Evolutionary conservation across 371 early-diverging fungal genomes (phyloP), one percentile per base, ranked within the genome.

Genomic region (Basidiobolus meristosporus): DNA sequence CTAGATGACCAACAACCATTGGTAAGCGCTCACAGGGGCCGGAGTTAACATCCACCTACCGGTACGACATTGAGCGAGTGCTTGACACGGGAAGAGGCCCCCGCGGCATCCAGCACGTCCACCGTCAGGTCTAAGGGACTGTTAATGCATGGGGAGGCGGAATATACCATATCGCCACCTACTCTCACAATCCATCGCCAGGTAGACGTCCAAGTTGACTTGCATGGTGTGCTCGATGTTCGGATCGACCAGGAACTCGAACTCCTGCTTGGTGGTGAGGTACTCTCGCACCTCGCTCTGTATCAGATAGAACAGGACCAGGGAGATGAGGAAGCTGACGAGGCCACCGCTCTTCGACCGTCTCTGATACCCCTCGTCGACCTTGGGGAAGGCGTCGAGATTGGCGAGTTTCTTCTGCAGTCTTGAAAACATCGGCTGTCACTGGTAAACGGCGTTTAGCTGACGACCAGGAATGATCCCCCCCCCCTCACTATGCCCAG

Each of bases 131-230:
- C 54, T 54, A 26, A 22, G 4, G 6, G 1, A 17, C 12, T 33
- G 41, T 1, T 21, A 18, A 29, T 7, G 31, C 12, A 15, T 11
- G 9, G 4, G 9, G 17, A 7, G 31, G 30, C 5, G 9, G 36
- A 14, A 17, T 20, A 15, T 9, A 41, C 10, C n/a, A 29, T 19
- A 14, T 31, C 16, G 23, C 5, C 9, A 18, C 52, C 55, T 63
- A 78, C 82, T 59, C 30, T 63, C 54, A 58, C 95, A 93, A 7
- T 75, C 73, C 83, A 83, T 89, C 4, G 86, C 87, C n/a, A 93
- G 62, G 0, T 82, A 80, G 17, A 88, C 34, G 47, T 85, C 95
- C 36, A 90, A 51, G 53, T 88, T 87, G 19, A 93, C 73, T 49
- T 73, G 77, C 47, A 91, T 53, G n/a, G 50, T 53, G 11, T 69